Conservation (phyloP, 163 green algal species). For the Scenedesmus sp. region DNA sequence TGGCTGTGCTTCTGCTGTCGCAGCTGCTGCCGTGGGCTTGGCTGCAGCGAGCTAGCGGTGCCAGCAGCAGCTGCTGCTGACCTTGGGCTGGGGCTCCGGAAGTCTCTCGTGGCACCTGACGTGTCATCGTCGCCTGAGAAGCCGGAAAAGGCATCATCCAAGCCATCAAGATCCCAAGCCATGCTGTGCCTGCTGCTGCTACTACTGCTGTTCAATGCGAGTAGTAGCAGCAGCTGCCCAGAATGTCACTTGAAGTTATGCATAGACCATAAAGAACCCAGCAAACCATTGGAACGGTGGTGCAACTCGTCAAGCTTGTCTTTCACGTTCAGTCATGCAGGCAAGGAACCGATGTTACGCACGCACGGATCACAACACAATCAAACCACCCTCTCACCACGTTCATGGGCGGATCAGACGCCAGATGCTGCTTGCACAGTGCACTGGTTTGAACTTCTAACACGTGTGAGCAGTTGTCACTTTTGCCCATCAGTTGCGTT, state of each 20-base stretch:
- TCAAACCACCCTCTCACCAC: too few relatives aligned
- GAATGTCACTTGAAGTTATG: background rate
- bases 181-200: slow-evolving; percentile 10
- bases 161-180: slow-evolving; percentile 15
- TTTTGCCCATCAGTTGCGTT: too few relatives aligned
- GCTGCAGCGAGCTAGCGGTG: background rate
- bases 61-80: background rate
- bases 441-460: too few relatives aligned
- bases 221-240: background rate
- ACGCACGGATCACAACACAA: background rate
- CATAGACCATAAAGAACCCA: background rate
- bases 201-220: background rate
- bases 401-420: too few relatives aligned
- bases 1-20: background rate
- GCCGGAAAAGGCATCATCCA: background rate
- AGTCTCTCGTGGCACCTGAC: background rate
- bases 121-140: background rate
- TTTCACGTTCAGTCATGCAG: background rate
- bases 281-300: background rate
- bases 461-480: too few relatives aligned
- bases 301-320: background rate
- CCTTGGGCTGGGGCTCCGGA: background rate
- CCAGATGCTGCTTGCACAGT: too few relatives aligned
- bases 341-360: background rate
- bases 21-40: slow-evolving; percentile 2